Base-by-base conservation (phyloP, 2,329 filamentous ascomycete genomes). In the Amesomyces nigricolor region DNA sequence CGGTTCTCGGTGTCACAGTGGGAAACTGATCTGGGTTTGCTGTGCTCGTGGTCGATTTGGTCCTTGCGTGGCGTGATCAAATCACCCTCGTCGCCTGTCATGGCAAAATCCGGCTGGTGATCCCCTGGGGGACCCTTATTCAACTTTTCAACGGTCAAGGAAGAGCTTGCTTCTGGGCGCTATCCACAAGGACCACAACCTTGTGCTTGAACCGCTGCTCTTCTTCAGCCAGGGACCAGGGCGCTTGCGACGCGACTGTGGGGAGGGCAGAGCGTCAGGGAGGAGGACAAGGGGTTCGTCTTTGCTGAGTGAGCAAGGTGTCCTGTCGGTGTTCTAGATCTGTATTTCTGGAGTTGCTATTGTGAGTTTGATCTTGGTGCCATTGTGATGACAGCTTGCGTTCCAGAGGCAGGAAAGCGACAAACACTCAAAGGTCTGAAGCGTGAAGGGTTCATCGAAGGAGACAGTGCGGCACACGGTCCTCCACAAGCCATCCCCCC, bases 391-490 rank as follows among this genome's bases (percentile, higher is more conserved):
- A 32, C 30, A 32, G 30, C 30, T 32, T 32, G 30, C 30, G 30
- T 32, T 32, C 7, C 30, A 32, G 30, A 8, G 30, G 7, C 30
- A 32, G 30, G 7, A 32, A 32, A 32, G 30, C 10, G 30, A 32
- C 30, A 32, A 32, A 32, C 6, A 7, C 6, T 32, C 32, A n/a
- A n/a, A 32, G 6, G 22, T 26, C 22, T 26, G 22, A 6, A 26
- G 22, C 22, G 4, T 26, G 22, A 26, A 26, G 22, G 22, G 22
- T 14, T 17, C 26, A 46, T 42, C 51, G 17, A 19, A 19, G 42
- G 50, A 19, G 35, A 54, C 50, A 37, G 48, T 56, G 48, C 45
- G 48, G 47, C 43, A n/a, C 43, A 51, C 52, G 47, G 38, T 16
- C 46, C 45, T 47, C 44, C 47, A 47, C 50, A 49, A 22, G 22